A percentile compares a stretch with the other conserved stretches of the same genome.
Conservation (phyloP, 306 rosid genomes). For the Gleditsia sinensis region DNA sequence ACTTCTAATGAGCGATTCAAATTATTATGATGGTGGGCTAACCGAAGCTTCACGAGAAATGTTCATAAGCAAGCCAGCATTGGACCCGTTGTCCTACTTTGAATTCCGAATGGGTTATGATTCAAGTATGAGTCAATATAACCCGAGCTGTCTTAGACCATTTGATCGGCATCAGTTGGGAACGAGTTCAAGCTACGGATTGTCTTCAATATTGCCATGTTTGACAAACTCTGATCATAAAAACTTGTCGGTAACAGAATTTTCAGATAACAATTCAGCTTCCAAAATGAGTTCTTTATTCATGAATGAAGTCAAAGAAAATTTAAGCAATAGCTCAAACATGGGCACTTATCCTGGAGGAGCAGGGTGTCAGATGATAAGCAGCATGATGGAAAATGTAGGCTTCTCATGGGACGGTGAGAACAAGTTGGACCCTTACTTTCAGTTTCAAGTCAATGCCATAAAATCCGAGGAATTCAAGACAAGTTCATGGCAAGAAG, state of each 20-base stretch:
- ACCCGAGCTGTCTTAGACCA: no score
- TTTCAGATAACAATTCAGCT: constrained; percentile 70
- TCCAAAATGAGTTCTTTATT: constrained; percentile 58
- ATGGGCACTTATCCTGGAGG: constrained; percentile 55
- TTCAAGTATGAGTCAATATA: constrained; percentile 36
- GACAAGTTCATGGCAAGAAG: constrained; percentile 61
- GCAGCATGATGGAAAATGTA: constrained; percentile 50
- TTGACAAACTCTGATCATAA: constrained; percentile 75
- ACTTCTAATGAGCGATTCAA: constrained; percentile 54
- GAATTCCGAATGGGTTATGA: constrained; percentile 56
- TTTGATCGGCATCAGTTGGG: no score
- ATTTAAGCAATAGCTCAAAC: constrained; percentile 88
- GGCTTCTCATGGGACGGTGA: constrained; percentile 69
- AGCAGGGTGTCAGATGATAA: constrained; percentile 54
- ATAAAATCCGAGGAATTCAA: constrained; percentile 72
- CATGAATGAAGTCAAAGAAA: constrained; percentile 69
- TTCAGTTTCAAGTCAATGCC: constrained; percentile 61
- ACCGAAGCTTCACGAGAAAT: constrained; percentile 54
- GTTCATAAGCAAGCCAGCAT: constrained; percentile 42
- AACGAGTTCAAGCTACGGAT: constrained; percentile 51
- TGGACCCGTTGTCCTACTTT: constrained; percentile 61
- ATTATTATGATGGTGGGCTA: constrained; percentile 45
- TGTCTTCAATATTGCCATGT: constrained; percentile 76
- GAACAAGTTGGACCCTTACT: constrained; percentile 57
- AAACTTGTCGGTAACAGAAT: constrained; percentile 58